Evolutionary conservation across 345 rosid species (phyloP), one percentile per base, ranked within the genome.

Genomic region (Abelmoschus esculentus): DNA sequence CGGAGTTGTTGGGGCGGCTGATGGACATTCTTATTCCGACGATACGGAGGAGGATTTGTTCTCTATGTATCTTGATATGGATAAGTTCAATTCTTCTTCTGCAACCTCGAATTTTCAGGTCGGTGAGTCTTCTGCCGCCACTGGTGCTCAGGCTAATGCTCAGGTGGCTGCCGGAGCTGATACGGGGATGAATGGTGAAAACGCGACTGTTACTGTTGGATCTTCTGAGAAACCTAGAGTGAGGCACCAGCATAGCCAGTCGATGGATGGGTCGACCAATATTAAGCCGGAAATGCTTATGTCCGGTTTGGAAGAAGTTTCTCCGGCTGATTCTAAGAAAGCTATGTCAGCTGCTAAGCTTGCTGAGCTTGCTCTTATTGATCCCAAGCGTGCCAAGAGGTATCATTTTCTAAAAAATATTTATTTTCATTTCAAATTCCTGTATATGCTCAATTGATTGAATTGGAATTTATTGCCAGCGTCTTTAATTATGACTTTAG

Each of bases 301-400:
- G 74, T 82, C 89, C 1, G 89, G 86, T 60, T 80, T 85, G 5
- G 95, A 90, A 52, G 98, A 86, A 7, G 82, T 52, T 13, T 78
- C 87, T 22, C 5, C 67, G 0, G 78, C 81, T 64, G 96, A 92
- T 76, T 46, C 84, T 67, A 96, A 92, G 88, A 96, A 96, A 75
- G 86, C 92, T 11, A 75, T 90, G 78, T 90, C 99, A 46, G 92
- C 99, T 74, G 79, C 96, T 66, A 92, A 92, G 87, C 99, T 96
- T 79, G 91, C 99, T 54, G 98, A 96, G 85, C 98, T 96, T 79
- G 97, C 99, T 58, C 89, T 89, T 61, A 72, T 87, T 31, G 99
- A 96, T 78, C 99, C 99, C 32, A 96, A 86, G 79, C 97, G 97
- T 29, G 99, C 99, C 8, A 92, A 92, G 79, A 90, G 99, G 99